These are phyloP conservation scores for Mucor sp. DNA, from an alignment of 371 early-diverging fungal species.

Conservation along the genomic window DNA sequence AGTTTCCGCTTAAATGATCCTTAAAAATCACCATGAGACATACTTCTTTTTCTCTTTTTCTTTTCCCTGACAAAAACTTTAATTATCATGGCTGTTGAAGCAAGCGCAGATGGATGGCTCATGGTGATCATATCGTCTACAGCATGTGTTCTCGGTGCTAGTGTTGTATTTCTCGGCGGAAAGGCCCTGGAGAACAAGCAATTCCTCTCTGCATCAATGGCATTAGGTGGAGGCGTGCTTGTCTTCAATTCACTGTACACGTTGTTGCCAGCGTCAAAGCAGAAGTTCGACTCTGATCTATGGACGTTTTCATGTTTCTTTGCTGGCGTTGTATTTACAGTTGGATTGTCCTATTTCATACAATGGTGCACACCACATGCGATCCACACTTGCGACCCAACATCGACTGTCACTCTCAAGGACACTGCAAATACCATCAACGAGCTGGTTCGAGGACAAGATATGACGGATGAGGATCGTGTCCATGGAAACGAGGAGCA, in stretches of 20 bases:
- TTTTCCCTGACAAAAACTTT: neutral
- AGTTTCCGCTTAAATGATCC: neutral
- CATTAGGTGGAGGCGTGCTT: conserved; percentile 30
- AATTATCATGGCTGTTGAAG: conserved; percentile 1
- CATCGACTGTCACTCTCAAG: neutral
- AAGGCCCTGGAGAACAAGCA: conserved; percentile 14
- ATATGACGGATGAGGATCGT: neutral
- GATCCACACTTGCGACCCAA: conserved; percentile 25
- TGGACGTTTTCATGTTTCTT: conserved; percentile 23
- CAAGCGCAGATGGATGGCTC: conserved; percentile 22
- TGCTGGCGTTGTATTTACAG: conserved; percentile 20
- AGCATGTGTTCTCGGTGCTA: conserved; percentile 29
- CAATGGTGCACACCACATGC: conserved; percentile 27
- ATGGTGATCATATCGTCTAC: conserved; percentile 25
- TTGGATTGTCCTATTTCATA: conserved; percentile 11
- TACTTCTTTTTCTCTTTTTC: conserved; percentile 1
- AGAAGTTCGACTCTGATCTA: conserved; percentile 18
- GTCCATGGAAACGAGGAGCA: neutral
- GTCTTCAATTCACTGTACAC: conserved; percentile 30
- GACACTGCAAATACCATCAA: neutral
- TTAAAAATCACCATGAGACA: neutral
- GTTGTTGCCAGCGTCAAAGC: conserved; percentile 25
- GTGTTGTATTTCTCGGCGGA: conserved; percentile 22
- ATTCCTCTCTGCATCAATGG: conserved; percentile 27
- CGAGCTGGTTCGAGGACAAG: neutral